Evolutionary conservation across 1,139 yeast genomes (phyloP).

Genomic region (Suhomyces kunorum): DNA sequence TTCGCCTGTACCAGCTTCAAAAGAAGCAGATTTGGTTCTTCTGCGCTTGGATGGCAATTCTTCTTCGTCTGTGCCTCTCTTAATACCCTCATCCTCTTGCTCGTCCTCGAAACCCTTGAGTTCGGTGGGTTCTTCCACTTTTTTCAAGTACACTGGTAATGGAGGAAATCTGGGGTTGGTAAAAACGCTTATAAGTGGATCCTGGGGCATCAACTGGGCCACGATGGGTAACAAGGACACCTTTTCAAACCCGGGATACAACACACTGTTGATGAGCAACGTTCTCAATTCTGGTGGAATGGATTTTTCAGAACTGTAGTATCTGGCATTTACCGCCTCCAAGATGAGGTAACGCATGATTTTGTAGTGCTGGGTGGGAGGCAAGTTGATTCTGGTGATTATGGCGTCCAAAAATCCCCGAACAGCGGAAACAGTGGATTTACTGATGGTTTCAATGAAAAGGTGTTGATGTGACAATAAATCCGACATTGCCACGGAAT

Average conservation of each 20-base stretch:
- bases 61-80: constrained; percentile 13
- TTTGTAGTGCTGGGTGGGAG: constrained; percentile 64
- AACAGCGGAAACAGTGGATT: constrained; percentile 37
- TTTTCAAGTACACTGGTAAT: constrained; percentile 40
- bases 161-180: constrained; percentile 82
- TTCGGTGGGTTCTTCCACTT: constrained; percentile 11
- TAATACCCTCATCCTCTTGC: constrained; percentile 19
- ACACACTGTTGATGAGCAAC: constrained; percentile 53
- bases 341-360: constrained; percentile 59
- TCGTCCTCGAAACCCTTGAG: constrained; percentile 20
- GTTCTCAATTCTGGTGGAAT: constrained; percentile 35
- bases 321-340: constrained; percentile 42
- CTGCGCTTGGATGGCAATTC: constrained; percentile 10
- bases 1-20: constrained; percentile 3
- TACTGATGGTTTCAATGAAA: constrained; percentile 48
- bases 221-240: constrained; percentile 74
- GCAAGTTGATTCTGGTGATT: constrained; percentile 52
- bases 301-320: constrained; percentile 26
- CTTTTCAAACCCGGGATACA: constrained; percentile 65
- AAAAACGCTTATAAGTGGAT: constrained; percentile 51
- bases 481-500: constrained; percentile 62
- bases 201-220: constrained; percentile 46
- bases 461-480: constrained; percentile 66
- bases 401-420: constrained; percentile 52
- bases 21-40: constrained; percentile 3